Conservation (phyloP, 805 yeast species). For the Candida tibetensis region DNA sequence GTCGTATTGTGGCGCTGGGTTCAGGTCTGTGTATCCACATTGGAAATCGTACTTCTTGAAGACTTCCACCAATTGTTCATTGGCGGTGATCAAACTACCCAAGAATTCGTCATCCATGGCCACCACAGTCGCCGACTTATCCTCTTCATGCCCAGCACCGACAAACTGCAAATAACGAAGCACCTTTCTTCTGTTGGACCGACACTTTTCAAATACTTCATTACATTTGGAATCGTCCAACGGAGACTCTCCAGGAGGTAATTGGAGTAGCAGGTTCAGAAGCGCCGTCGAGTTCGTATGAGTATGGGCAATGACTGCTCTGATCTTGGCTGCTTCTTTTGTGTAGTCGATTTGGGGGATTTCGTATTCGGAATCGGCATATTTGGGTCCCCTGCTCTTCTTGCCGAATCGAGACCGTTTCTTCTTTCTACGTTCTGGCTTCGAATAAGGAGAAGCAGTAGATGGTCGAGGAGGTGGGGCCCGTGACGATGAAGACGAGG, state of each 20-base stretch:
- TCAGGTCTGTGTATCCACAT: conserved; percentile 41
- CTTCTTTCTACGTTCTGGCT: conserved; percentile 1
- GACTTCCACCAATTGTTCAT: conserved; percentile 81
- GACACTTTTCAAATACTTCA: conserved; percentile 70
- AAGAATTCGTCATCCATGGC: conserved; percentile 70
- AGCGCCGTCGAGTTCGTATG: conserved; percentile 71
- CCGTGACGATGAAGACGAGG: conserved; percentile 2
- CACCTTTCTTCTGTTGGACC: conserved; percentile 71
- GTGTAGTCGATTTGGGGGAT: conserved; percentile 68
- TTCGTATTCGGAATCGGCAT: conserved; percentile 49
- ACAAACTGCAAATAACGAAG: conserved; percentile 80
- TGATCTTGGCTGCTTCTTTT: conserved; percentile 72
- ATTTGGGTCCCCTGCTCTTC: conserved; percentile 16
- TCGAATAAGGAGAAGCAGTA: conserved; percentile 20
- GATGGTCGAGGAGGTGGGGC: conserved; percentile 28
- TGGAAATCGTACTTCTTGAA: conserved; percentile 64
- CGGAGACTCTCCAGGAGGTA: conserved; percentile 51
- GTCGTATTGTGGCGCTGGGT: conserved; percentile 34
- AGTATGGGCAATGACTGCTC: conserved; percentile 67
- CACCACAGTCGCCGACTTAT: conserved; percentile 25
- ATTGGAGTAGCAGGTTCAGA: conserved; percentile 44
- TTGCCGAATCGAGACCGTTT: conserved; percentile 4
- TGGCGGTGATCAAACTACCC: conserved; percentile 85
- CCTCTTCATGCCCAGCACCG: conserved; percentile 44
- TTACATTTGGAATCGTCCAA: conserved; percentile 61